Percentiles rank a stretch among this genome's conserved stretches.
Conservation (phyloP, 2,329 filamentous ascomycete genomes). For the Colletotrichum australisinense region DNA sequence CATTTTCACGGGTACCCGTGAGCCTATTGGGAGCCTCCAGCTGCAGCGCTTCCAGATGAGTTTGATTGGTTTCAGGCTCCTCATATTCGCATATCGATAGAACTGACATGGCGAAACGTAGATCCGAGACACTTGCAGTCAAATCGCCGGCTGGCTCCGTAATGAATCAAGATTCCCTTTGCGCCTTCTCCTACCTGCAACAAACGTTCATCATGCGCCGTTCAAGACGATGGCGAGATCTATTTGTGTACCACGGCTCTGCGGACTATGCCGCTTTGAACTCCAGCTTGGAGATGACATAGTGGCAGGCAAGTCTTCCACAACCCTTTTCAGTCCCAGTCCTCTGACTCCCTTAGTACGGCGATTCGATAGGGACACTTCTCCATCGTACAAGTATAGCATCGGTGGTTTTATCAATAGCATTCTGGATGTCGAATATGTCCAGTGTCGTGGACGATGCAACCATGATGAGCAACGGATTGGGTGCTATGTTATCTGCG, state of each 20-base stretch:
- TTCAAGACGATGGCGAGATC: not conserved
- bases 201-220: too few species aligned
- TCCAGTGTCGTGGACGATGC: constrained; percentile 7
- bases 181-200: too few species aligned
- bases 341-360: constrained; percentile 4
- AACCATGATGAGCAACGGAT: constrained; percentile 5
- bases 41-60: too few species aligned
- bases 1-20: too few species aligned
- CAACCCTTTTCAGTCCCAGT: not conserved
- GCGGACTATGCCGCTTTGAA: constrained; percentile 10
- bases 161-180: too few species aligned
- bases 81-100: too few species aligned
- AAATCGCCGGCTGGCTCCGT: too few species aligned
- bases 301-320: constrained; percentile 1
- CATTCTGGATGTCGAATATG: not conserved
- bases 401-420: not conserved
- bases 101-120: too few species aligned
- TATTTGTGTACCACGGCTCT: constrained; percentile 3
- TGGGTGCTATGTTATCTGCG: constrained; percentile 9
- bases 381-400: constrained; percentile 11
- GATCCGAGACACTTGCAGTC: too few species aligned
- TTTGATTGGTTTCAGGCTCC: too few species aligned
- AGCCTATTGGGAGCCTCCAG: too few species aligned
- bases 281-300: not conserved
- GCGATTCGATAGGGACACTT: not conserved